These are phyloP conservation scores for Albatrellus ellisii DNA, from an alignment of 768 basidiomycete genomes.

Conservation along the genomic window DNA sequence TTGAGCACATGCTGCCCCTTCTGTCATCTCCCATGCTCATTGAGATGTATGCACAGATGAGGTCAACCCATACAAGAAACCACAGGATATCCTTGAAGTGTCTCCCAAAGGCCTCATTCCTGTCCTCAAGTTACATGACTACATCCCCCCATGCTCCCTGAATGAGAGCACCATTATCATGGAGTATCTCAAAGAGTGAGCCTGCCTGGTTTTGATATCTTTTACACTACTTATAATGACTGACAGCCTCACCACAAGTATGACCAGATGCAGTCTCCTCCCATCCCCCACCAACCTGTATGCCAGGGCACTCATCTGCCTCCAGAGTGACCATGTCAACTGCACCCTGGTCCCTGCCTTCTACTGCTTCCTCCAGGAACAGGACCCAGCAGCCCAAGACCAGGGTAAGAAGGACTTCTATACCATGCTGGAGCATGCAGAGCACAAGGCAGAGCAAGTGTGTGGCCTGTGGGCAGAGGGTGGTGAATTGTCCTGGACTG, in stretches of 20 bases:
- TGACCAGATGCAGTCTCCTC: conserved; percentile 37
- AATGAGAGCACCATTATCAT: conserved; percentile 76
- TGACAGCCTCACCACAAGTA: conserved; percentile 34
- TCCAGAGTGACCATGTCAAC: conserved; percentile 57
- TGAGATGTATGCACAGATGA: no score
- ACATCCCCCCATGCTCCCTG: conserved; percentile 42
- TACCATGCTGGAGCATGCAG: conserved; percentile 35
- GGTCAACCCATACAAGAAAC: conserved; percentile 76
- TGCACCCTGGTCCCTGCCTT: conserved; percentile 56
- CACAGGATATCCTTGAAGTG: conserved; percentile 61
- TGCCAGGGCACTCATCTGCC: conserved; percentile 49
- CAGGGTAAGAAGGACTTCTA: conserved; percentile 40
- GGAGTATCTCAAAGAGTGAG: conserved; percentile 66
- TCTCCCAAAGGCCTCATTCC: conserved; percentile 80
- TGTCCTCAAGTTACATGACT: conserved; percentile 41
- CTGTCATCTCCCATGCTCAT: no score
- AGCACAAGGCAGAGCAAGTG: conserved; percentile 41
- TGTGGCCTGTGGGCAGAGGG: conserved; percentile 49
- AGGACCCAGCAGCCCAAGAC: conserved; percentile 39
- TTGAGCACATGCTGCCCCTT: no score
- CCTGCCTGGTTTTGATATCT: background rate
- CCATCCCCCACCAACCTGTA: conserved; percentile 50
- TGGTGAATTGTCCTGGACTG: conserved; percentile 45
- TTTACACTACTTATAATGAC: conserved; percentile 11
- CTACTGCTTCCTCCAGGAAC: conserved; percentile 64